Evolutionary conservation across 768 basidiomycete genomes (phyloP), one percentile per base, ranked within the genome.

Genomic region (Cyclocybe aegerita): DNA sequence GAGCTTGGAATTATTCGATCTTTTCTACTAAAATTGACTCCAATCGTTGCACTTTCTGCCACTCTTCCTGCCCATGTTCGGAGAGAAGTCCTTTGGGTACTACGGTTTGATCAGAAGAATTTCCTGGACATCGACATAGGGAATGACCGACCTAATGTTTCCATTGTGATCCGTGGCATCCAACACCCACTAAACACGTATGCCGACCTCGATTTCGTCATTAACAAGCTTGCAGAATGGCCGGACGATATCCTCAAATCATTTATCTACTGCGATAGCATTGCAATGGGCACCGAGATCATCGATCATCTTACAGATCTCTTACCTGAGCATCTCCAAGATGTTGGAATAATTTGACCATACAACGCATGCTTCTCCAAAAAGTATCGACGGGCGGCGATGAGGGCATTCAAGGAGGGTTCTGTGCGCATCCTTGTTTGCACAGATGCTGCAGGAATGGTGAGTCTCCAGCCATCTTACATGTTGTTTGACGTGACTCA

Each of bases 391-490:
- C 14, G 31, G 7, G 10, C 43, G 0, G 63, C 61, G 0, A 65
- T 71, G 66, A 1, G 34, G 2, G 37, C 56, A 1, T 70, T 71
- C 52, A 62, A 58, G 23, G 38, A 16, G 0, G 68, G 69, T 0
- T 23, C 30, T 0, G 44, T 72, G 4, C 62, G 67, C 0, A 54
- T 71, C 2, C 29, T 71, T 6, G 56, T 70, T 2, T 71, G 69
- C 48, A 72, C 71, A 0, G 70, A 72, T 52, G 71, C 68, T 10
- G 66, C 68, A n/a, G 67, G 68, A 35, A 68, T 70, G 68, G 68
- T 68, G 14, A 50, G 66, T 44, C 23, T 23, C 23, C 23, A 17
- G 14, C 14, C 4, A 7, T 12, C 35, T 29, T 6, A 14, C 4
- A 8, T 2, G 15, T 16, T 12, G 5, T 39, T 12, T 12, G 3